Conservation (phyloP, 805 yeast genomes). For the Phaffomyces antillensis region DNA sequence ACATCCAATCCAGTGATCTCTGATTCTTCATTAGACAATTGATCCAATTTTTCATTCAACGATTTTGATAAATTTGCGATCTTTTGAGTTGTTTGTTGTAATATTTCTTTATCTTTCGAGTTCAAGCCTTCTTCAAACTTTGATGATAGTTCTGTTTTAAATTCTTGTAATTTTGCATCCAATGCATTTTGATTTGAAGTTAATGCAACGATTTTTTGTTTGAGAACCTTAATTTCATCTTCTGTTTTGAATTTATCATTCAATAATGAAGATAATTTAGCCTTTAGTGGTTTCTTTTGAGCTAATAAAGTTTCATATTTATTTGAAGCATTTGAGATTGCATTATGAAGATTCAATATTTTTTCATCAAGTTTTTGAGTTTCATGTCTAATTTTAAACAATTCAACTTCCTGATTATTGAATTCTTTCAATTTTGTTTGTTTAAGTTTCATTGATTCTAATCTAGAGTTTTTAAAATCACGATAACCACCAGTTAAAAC, state of each 20-base stretch:
- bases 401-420: constrained; percentile 31
- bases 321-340: constrained; percentile 26
- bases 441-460: constrained; percentile 60
- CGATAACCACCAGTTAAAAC: constrained; percentile 84
- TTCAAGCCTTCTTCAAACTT: constrained; percentile 50
- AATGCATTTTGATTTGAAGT: constrained; percentile 14
- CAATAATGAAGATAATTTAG: constrained; percentile 34
- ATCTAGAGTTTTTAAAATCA: constrained; percentile 57
- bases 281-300: constrained; percentile 36
- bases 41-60: constrained; percentile 33
- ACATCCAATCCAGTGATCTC: constrained; percentile 40
- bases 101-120: constrained; percentile 36
- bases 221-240: constrained; percentile 31
- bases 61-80: constrained; percentile 33
- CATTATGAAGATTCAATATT: constrained; percentile 44
- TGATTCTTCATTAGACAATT: constrained; percentile 39
- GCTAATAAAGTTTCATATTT: constrained; percentile 37
- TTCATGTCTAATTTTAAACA: constrained; percentile 31
- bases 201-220: constrained; percentile 6
- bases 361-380: constrained; percentile 42
- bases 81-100: constrained; percentile 29
- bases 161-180: constrained; percentile 29
- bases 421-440: constrained; percentile 45
- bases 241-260: constrained; percentile 35
- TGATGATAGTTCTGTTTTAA: constrained; percentile 40